Base-by-base conservation (phyloP, 1,139 yeast genomes). In the Arxiozyma heterogenica region DNA sequence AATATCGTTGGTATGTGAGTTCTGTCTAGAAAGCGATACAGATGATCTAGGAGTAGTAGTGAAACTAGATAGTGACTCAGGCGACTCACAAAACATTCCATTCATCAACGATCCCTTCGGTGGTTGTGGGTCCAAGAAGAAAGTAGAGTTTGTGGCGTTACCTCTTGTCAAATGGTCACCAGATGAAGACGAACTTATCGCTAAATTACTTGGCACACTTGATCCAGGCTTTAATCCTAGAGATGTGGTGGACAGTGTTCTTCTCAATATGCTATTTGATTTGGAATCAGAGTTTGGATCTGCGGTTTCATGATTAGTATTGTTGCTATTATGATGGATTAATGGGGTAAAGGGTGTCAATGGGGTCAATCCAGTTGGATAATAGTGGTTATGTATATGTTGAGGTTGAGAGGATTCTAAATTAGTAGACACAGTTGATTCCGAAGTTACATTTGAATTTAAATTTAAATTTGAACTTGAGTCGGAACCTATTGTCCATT, bases 31-130 rank as follows among this genome's bases (percentile, higher is more conserved):
- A 6, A 60, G 43, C 8, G 68, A 65, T 11, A 61, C 41, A 17
- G 60, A 55, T 3, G 52, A 46, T 47, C 59, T 62, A 15, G 53
- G 69, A 57, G 59, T 56, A 1, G 64, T 63, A 30, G 58, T 58
- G 30, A 66, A 64, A 48, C 60, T 65, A 2, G 68, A 63, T 41
- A 54, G 54, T 7, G 66, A 55, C 50, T 63, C 66, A 1, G 71
- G 71, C 20, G 68, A 61, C 7, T 64, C 61, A 52, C 70, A 63
- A 43, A 59, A 65, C 39, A 65, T 57, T 22, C 71, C 71, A 51
- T 67, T 65, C 71, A 68, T 68, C 52, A 67, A 53, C 4, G 67
- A 58, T 18, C 53, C 56, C 15, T 51, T 47, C 21, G 70, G 69
- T n/a, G 68, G 67, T 49, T 58, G 58, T n/a, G 70, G 71, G 43